These are phyloP conservation scores for Zasmidium angulare DNA, from an alignment of 2,329 filamentous ascomycete species.

Conservation along the genomic window DNA sequence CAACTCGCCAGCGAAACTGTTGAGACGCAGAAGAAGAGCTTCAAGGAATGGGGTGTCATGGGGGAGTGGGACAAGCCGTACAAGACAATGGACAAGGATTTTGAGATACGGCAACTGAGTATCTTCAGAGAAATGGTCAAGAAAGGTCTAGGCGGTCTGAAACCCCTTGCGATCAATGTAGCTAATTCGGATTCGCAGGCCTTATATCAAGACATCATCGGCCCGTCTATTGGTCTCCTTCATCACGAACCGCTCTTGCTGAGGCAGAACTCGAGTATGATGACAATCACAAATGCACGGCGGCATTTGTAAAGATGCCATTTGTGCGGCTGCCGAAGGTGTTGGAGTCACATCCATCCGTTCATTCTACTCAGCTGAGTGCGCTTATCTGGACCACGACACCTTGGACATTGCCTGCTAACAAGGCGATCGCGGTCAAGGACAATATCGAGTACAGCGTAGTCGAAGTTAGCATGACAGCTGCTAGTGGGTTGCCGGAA, in stretches of 20 bases:
- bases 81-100: slow-evolving; percentile 74
- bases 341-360: slow-evolving; percentile 36
- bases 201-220: slow-evolving; percentile 77
- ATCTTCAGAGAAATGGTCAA: slow-evolving; percentile 75
- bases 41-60: slow-evolving; percentile 74
- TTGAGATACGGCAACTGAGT: slow-evolving; percentile 71
- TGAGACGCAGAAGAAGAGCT: slow-evolving; percentile 69
- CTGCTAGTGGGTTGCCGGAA: slow-evolving; percentile 10
- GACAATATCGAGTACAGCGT: slow-evolving; percentile 68
- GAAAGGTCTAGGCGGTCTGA: slow-evolving; percentile 41
- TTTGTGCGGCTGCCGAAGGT: slow-evolving; percentile 52
- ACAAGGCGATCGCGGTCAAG: slow-evolving; percentile 82
- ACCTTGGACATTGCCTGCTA: slow-evolving; percentile 94
- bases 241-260: slow-evolving; percentile 73
- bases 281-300: slow-evolving; percentile 68
- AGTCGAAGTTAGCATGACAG: slow-evolving; percentile 12
- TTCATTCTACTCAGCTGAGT: slow-evolving; percentile 57
- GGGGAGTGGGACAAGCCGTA: slow-evolving; percentile 75
- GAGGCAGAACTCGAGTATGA: slow-evolving; percentile 85
- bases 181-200: slow-evolving; percentile 38
- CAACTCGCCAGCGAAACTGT: slow-evolving; percentile 68
- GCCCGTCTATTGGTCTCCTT: slow-evolving; percentile 85
- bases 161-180: not conserved
- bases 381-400: slow-evolving; percentile 99
- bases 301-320: slow-evolving; percentile 79